Evolutionary conservation across 345 rosid species (phyloP), one percentile per base, ranked within the genome.

Genomic region (Gynandropsis gynandra): DNA sequence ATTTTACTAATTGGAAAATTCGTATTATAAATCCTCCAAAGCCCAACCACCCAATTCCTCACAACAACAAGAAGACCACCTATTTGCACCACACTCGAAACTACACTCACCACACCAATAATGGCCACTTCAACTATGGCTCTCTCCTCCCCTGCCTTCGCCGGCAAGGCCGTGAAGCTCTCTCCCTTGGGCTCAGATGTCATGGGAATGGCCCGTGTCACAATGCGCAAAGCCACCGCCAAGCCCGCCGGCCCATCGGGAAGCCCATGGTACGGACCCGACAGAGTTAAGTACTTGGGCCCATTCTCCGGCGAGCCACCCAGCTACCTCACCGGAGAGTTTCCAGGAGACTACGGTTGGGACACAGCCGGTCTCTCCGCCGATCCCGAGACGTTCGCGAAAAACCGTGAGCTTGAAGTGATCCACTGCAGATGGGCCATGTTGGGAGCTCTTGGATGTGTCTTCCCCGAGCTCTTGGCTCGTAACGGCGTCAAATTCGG

Each of bases 341-440:
- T 87, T 73, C 87, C 87, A 1, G 71, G 71, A 0, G 71, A 67
- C 58, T 67, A 67, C 42, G 71, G 71, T 34, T 67, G 71, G 71
- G 71, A 67, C 71, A 67, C 71, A 20, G 93, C 93, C 4, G 96
- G 96, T 4, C 80, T 87, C 32, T 87, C 93, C 0, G 93, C 96
- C 14, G 93, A 87, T 62, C 96, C 89, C 0, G 93, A 81, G 63
- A 83, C 96, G 41, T 87, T 87, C n/a, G 89, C 89, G 21, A 83
- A 69, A 76, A 86, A 82, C 84, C 83, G 92, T 17, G 90, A 82
- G 76, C 84, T 85, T 1, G 89, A 82, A 54, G 95, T 85, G 13
- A 85, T 85, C 74, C 95, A 85, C 71, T 38, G 42, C 37, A 72
- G 95, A 54, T 85, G 95, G 87, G 89, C 89, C 39, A 85, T 81